Conservation (phyloP, 805 yeast genomes). For the Wickerhamiella cacticola region DNA sequence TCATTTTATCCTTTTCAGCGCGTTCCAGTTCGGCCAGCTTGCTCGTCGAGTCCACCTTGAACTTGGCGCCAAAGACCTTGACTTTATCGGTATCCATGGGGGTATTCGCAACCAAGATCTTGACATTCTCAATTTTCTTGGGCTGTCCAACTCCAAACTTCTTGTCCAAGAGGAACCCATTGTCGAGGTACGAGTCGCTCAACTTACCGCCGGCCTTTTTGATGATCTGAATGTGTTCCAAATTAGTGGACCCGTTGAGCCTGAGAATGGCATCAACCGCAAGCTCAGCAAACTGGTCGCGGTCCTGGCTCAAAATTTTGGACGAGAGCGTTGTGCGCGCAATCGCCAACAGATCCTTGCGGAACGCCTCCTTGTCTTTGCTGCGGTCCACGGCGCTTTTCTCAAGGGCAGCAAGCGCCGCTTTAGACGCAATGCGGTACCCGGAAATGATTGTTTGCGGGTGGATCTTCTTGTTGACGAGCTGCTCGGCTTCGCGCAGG, state of each 20-base stretch:
- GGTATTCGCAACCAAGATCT: conserved; percentile 85
- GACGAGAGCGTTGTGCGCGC: conserved; percentile 91
- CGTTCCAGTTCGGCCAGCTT: conserved; percentile 88
- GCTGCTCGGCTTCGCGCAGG: conserved; percentile 85
- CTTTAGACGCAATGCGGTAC: conserved; percentile 71
- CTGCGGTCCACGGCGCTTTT: conserved; percentile 66
- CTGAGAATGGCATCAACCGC: conserved; percentile 92
- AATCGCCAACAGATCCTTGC: conserved; percentile 68
- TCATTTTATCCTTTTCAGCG: conserved; percentile 92
- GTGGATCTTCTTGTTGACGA: conserved; percentile 85
- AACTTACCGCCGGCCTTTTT: conserved; percentile 89
- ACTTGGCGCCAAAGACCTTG: conserved; percentile 93
- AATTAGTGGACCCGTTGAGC: conserved; percentile 72
- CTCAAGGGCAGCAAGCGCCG: conserved; percentile 75
- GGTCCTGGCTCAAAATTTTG: conserved; percentile 89
- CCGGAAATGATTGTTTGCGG: conserved; percentile 98
- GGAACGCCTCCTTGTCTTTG: conserved; percentile 44
- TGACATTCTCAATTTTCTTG: conserved; percentile 67
- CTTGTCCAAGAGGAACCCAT: conserved; percentile 87
- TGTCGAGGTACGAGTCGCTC: conserved; percentile 85
- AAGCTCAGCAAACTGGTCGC: conserved; percentile 71
- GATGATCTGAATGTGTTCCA: conserved; percentile 85
- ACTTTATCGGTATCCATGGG: conserved; percentile 93
- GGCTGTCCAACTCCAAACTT: conserved; percentile 93
- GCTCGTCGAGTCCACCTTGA: conserved; percentile 88